Base-by-base conservation (phyloP, 2,329 filamentous ascomycete species). In the Talaromyces rugulosus region DNA sequence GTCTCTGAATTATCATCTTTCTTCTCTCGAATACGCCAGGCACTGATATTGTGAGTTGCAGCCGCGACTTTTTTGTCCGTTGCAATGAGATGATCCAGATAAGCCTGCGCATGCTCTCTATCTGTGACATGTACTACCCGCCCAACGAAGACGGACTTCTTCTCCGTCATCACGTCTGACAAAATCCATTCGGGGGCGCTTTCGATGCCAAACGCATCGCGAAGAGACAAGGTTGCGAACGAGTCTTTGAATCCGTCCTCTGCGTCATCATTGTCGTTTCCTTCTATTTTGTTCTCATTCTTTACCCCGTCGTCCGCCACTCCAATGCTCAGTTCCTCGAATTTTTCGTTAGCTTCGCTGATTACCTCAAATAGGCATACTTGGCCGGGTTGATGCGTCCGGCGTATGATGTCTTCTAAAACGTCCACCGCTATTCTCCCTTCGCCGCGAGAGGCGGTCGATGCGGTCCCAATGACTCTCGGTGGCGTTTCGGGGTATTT, bases 31-130 rank as follows among this genome's bases (percentile, higher is more conserved):
- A 98, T 93, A 11, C 95, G 86, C 91, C 92, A 98, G 1, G 94
- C 94, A 23, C 89, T 93, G 72, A 99, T 97, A 75, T 98, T 98
- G 75, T 99, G 95, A 63, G 94, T 92, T 4, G 95, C 95, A 54
- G 84, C 81, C n/a, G 92, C 88, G 40, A 92, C 88, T 68, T 90
- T 92, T 77, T 90, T 92, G 76, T 98, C 92, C 8, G 87, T 90
- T 5, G 88, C 84, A 7, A 97, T 82, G 1, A 99, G 83, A 73
- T 96, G 88, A 51, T 86, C 81, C 1, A 98, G 78, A 70, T 86
- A 93, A 2, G 79, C 76, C 62, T 86, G 85, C 2, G 93, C 94
- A 74, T 95, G 85, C 0, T 82, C 79, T 0, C 90, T 85, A 4
- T 88, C 90, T 0, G 82, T 79, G 1, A 96, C 91, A 2, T 77